Evolutionary conservation across 2,329 filamentous ascomycete genomes (phyloP).

Genomic region (Onygenales sp.): DNA sequence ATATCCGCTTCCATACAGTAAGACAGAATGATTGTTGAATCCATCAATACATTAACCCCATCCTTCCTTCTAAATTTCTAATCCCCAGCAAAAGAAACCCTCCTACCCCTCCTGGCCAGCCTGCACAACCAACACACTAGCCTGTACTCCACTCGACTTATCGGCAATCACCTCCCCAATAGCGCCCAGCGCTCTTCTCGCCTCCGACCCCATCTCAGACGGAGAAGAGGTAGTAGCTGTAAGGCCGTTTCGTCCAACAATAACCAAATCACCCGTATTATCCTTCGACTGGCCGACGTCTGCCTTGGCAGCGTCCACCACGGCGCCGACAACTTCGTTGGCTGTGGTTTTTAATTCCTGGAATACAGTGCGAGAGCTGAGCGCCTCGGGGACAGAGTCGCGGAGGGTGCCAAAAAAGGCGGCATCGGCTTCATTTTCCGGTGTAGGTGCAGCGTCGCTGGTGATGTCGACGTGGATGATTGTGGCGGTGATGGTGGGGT

Average conservation of each 20-base stretch:
- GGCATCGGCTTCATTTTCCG: conserved; percentile 34
- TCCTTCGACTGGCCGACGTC: conserved; percentile 52
- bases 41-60: too few species aligned
- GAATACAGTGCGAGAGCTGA: conserved; percentile 52
- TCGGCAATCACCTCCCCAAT: conserved; percentile 37
- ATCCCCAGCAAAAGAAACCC: conserved; percentile 11
- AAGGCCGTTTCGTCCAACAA: conserved; percentile 35
- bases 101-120: conserved; percentile 32
- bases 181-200: conserved; percentile 22
- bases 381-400: conserved; percentile 44
- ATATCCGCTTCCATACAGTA: too few species aligned
- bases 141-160: conserved; percentile 49
- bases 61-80: too few species aligned
- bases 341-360: conserved; percentile 16
- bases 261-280: conserved; percentile 62
- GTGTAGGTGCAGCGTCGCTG: conserved; percentile 5
- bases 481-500: conserved; percentile 67
- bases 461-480: conserved; percentile 52
- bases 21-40: too few species aligned
- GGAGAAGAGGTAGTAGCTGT: conserved; percentile 20
- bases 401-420: conserved; percentile 50
- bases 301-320: conserved; percentile 45
- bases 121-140: conserved; percentile 63
- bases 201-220: conserved; percentile 25
- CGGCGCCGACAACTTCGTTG: conserved; percentile 34